A percentile compares a stretch with the other conserved stretches of the same genome.
Conservation (phyloP, 768 basidiomycete species). For the Neoboletus subvelutipes region DNA sequence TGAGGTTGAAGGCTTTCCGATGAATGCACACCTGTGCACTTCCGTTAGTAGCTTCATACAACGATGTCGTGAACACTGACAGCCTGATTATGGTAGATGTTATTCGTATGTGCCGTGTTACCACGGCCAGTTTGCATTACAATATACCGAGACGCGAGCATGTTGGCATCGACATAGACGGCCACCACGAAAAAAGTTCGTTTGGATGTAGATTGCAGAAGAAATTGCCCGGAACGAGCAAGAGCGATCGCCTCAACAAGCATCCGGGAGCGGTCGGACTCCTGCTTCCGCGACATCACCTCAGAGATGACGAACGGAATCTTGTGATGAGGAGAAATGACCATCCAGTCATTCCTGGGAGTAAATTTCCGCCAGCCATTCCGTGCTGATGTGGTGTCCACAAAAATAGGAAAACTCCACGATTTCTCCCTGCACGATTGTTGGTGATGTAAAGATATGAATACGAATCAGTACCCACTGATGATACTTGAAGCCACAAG, state of each 20-base stretch:
- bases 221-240: neutral
- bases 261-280: neutral
- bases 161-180: neutral
- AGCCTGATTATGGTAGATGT: neutral
- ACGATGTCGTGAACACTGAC: neutral
- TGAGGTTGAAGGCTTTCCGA: neutral
- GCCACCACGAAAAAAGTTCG: neutral
- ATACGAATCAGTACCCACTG: neutral
- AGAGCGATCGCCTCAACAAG: constrained; percentile 10
- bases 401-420: too few relatives aligned
- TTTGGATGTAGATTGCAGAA: neutral
- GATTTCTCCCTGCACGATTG: neutral
- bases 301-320: constrained; percentile 15
- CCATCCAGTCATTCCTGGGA: neutral
- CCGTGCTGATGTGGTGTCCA: too few relatives aligned
- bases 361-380: too few relatives aligned
- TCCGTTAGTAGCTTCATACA: neutral
- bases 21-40: neutral
- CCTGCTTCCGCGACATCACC: neutral
- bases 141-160: neutral
- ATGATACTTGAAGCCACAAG: neutral
- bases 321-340: neutral
- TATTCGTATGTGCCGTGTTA: neutral
- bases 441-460: neutral
- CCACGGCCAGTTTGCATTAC: neutral